phyloP scores from a whole-genome alignment of 1,284 basidiomycete genomes.

The Schizophyllum amplum region DNA sequence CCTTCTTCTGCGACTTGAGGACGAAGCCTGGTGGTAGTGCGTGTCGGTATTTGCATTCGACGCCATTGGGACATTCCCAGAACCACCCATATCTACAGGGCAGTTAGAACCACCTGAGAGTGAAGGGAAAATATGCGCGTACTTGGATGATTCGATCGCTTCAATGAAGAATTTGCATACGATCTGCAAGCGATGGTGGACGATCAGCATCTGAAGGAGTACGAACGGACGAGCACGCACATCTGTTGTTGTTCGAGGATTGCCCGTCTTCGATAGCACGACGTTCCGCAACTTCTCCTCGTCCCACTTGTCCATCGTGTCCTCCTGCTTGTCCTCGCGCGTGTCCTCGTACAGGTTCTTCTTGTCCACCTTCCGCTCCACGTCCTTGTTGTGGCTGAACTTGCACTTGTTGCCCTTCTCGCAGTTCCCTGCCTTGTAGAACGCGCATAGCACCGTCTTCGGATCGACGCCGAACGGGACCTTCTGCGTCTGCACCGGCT shows the following conservation, averaged over 20 bases:
- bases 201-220: conserved; percentile 4
- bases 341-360: conserved; percentile 92
- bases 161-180: conserved; percentile 98
- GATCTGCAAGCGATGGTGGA: conserved; percentile 45
- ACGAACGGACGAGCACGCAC: conserved; percentile 33
- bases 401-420: conserved; percentile 92
- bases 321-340: conserved; percentile 72
- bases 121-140: conserved; percentile 21
- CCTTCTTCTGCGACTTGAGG: conserved; percentile 87
- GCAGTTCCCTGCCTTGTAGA: conserved; percentile 84
- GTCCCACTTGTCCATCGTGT: conserved; percentile 99
- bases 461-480: conserved; percentile 95
- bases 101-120: neutral
- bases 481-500: conserved; percentile 76
- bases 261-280: conserved; percentile 83
- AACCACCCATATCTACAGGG: conserved; percentile 77
- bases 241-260: conserved; percentile 89
- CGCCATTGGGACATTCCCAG: conserved; percentile 86
- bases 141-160: conserved; percentile 92
- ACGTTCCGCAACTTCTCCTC: conserved; percentile 87
- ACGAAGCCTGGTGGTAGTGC: conserved; percentile 95
- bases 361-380: conserved; percentile 92
- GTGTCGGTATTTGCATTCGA: conserved; percentile 92
- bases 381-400: conserved; percentile 89
- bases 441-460: conserved; percentile 84